phyloP scores from a whole-genome alignment of 345 rosid genomes.

The Populus alba region DNA sequence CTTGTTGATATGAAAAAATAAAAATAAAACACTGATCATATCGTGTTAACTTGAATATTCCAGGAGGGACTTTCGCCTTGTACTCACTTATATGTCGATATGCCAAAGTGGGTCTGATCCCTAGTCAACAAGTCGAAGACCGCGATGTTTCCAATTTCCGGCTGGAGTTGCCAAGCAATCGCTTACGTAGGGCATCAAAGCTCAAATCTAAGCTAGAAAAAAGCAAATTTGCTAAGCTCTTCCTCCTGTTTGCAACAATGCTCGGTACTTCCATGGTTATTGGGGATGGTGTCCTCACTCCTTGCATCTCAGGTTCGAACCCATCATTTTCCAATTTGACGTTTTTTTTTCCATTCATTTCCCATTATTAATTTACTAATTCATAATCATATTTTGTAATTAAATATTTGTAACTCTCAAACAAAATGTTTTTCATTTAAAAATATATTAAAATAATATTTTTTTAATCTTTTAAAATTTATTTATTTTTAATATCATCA shows the following conservation, averaged over 20 bases:
- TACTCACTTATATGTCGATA: constrained; percentile 54
- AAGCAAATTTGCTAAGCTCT: constrained; percentile 20
- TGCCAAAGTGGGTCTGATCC: constrained; percentile 43
- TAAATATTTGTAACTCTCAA: too few relatives aligned
- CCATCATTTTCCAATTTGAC: neutral
- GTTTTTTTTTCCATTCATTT: too few relatives aligned
- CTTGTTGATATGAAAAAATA: neutral
- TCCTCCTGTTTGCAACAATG: constrained; percentile 35
- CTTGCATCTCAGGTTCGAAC: constrained; percentile 44
- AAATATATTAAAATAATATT: too few relatives aligned
- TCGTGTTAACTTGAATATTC: neutral
- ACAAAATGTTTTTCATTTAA: too few relatives aligned
- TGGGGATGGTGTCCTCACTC: constrained; percentile 58
- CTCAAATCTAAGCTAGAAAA: constrained; percentile 28
- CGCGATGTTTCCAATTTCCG: constrained; percentile 41
- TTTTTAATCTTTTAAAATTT: too few relatives aligned
- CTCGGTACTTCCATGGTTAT: constrained; percentile 58
- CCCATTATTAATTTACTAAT: too few relatives aligned
- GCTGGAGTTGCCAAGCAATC: constrained; percentile 26
- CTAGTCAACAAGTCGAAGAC: constrained; percentile 49
- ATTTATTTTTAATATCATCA: too few relatives aligned
- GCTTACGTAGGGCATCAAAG: constrained; percentile 5
- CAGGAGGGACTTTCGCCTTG: constrained; percentile 67
- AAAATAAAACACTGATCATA: neutral
- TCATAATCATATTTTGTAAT: too few relatives aligned